Base-by-base conservation (phyloP, 2,329 filamentous ascomycete genomes). In the Curvularia sp. region DNA sequence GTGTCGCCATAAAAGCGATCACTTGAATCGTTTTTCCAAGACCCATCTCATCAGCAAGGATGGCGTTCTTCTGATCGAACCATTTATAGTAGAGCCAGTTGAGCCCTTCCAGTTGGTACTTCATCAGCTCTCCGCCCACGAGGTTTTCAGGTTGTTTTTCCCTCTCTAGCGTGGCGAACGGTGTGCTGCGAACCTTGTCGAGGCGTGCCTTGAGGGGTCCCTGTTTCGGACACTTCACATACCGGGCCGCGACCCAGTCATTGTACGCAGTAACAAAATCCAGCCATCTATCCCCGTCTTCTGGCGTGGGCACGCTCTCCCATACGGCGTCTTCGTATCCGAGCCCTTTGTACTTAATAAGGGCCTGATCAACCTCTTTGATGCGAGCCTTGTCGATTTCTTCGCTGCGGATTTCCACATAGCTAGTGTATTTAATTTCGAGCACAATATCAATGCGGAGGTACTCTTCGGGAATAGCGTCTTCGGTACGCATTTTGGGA, bases 11-110 rank as follows among this genome's bases (percentile, higher is more conserved):
- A 61, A 97, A 86, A 2, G 89, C 87, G 59, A 98, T 90, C 51
- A 97, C 88, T 74, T 99, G 95, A 30, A 99, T 92, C 0, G 95
- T 99, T 80, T 99, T 99, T 30, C 95, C 95, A 1, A 99, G 85
- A 39, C 95, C 95, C 95, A 99, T 99, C 74, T 99, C 95, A 72
- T 99, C 95, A 0, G 95, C 95, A 6, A 98, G 84, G 57, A 98
- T 94, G 27, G 93, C 90, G 70, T 95, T 98, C 71, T 91, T 88
- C 66, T 88, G 84, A 49, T 86, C 83, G 69, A 93, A 90, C 82
- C 92, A 98, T 72, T 95, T 95, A 74, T 91, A 93, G 58, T 97
- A 89, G 2, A 99, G 85, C 93, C 95, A 99, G 70, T 98, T 97
- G 50, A 97, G 81, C 19, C 95, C 95, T 58, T 97, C 91, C 43